Base-by-base conservation (phyloP, 2,329 filamentous ascomycete genomes). In the Coniochaeta sp. region DNA sequence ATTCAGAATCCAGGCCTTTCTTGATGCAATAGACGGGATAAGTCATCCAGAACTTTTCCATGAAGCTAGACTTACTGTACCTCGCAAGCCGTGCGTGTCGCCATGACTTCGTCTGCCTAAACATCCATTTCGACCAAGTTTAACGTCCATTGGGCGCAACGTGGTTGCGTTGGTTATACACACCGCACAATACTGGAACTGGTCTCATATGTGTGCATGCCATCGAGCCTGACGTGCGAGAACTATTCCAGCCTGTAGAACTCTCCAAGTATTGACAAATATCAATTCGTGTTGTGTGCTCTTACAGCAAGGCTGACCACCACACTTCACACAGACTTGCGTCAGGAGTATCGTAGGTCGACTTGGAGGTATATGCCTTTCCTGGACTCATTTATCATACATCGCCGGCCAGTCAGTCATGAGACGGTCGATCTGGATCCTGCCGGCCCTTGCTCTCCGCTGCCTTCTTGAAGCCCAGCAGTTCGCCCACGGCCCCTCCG, bases 381-480 rank as follows among this genome's bases (percentile, higher is more conserved):
- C 26, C 30, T 56, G 17, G 16, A 36, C 12, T 63, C 60, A 62
- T 59, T 58, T 60, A n/a, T 58, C 58, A 24, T 56, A 56, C 54
- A 56, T n/a, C 54, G 42, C 40, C 55, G 28, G 22, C 50, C 32
- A 24, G 54, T 55, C 32, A 24, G 54, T 38, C 32, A 56, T 55
- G n/a, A 17, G 34, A 22, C 7, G 30, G 7, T 28, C 24, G 30
- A 14, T 56, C n/a, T 19, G 30, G 30, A 24, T 32, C 36, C 40
- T 56, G 42, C 34, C 40, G 54, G 22, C 4, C 17, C 16, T 52
- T 22, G 16, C 68, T 66, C 55, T 67, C 65, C 22, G 66, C 69
- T 44, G 61, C 61, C 62, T 72, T 77, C 65, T 81, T 82, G 70
- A 93, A 89, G 0, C 90, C 91, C 63, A 79, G 52, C 73, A 81